Base-by-base conservation (phyloP, 208 protist species). In the Trypanosoma avium region DNA sequence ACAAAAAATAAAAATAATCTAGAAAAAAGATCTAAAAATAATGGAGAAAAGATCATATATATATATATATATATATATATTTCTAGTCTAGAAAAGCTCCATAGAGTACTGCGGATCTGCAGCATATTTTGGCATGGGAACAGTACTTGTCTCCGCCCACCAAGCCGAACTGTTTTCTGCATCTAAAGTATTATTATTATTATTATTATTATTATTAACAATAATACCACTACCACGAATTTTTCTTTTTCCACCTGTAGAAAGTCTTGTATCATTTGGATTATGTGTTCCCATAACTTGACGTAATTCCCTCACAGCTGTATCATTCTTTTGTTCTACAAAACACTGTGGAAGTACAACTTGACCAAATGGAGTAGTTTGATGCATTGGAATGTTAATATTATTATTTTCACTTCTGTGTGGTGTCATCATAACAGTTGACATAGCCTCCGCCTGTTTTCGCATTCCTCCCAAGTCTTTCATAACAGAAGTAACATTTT, bases 71-170 rank as follows among this genome's bases (percentile, higher is more conserved):
- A 45, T 47, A 60, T 55, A 47, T 1, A 33, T 21, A 36, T 4
- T 0, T 66, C 17, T 52, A 52, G 6, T 60, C 70, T 89, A 95
- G 53, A 93, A 92, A 10, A 95, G 77, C 67, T 95, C 90, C 86
- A 95, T 92, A 10, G 90, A 95, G 67, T 93, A 95, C 76, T 93
- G 90, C n/a, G 86, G 86, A 54, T 95, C 86, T 0, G 71, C 48
- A 2, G 90, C 81, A 67, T 90, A 93, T 56, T 73, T 70, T 17
- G 85, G 86, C 84, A 92, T 89, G 30, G 90, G 86, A 8, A 77
- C 77, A 0, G 79, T 72, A 62, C 84, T 95, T 81, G 85, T 88
- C 61, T 95, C 86, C 21, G 86, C 70, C 84, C 90, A 93, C 90
- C 90, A 95, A 48, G 67, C 82, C 40, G 57, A 58, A 42, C 61